phyloP scores from a whole-genome alignment of 345 rosid species.

The Rhodomyrtus tomentosa region DNA sequence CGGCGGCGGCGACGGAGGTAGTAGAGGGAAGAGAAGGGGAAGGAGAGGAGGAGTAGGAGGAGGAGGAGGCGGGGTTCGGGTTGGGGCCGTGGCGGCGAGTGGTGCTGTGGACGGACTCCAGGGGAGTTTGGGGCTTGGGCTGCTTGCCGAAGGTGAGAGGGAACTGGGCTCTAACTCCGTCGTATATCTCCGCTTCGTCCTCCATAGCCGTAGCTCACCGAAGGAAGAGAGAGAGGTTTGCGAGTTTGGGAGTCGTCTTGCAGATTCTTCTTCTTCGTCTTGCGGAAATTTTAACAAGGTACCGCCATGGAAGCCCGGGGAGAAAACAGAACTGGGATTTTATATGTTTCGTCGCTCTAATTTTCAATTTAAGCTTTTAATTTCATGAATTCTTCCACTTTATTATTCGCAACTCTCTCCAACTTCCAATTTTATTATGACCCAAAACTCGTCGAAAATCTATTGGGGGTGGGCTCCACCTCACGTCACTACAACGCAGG shows the following conservation, averaged over 20 bases:
- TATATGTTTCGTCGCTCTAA: neutral
- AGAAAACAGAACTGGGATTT: neutral
- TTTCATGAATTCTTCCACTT: neutral
- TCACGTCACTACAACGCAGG: no score
- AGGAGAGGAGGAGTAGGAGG: neutral
- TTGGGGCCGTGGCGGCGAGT: slow-evolving; percentile 46
- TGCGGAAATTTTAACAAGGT: neutral
- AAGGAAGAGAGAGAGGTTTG: neutral
- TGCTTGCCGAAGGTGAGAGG: slow-evolving; percentile 75
- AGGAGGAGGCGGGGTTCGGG: neutral
- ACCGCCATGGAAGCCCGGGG: neutral
- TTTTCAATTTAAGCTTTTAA: neutral
- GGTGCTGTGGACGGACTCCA: slow-evolving; percentile 57
- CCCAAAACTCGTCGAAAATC: no score
- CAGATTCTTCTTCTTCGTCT: neutral
- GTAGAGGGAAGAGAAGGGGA: neutral
- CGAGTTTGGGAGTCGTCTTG: neutral
- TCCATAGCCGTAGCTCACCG: slow-evolving; percentile 16
- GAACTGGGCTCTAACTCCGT: slow-evolving; percentile 59
- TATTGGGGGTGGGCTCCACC: no score
- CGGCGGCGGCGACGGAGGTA: neutral
- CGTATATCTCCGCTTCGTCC: slow-evolving; percentile 60
- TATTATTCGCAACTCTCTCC: neutral
- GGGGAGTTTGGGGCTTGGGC: slow-evolving; percentile 43
- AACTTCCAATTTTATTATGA: no score